Evolutionary conservation across 2,329 filamentous ascomycete species (phyloP), one percentile per base, ranked within the genome.

Genomic region (Alternaria infectoria): DNA sequence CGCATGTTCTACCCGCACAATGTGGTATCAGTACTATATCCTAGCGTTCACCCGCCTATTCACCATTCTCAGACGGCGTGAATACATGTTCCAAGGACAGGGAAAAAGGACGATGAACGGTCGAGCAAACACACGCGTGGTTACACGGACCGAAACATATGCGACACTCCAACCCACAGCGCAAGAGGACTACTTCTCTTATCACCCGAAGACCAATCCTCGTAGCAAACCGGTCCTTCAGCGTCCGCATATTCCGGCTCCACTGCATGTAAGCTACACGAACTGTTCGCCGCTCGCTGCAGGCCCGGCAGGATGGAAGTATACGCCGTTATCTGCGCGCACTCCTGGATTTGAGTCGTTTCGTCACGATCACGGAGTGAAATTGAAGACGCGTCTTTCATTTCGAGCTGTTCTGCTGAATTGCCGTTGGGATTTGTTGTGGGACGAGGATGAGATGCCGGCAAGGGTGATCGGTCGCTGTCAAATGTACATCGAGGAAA

Each of bases 291-390:
- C 46, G 26, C 21, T 57, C 13, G 10, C 59, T 6, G 32, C 43
- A 5, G 62, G 62, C 13, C 59, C 62, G 6, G 30, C 54, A 46
- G 59, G 32, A 11, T 65, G 61, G 47, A 47, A 10, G 13, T 65
- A 65, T 26, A 65, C 55, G 7, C 55, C 28, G 0, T 6, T 50
- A 6, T 51, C 12, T 6, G 13, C 36, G 26, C 59, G 62, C 2
- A 44, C 54, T 5, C 45, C 49, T 15, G 32, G 25, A 2, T 40
- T 58, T 9, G 62, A 65, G 45, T 58, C 54, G 6, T 47, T 62
- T 23, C 40, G 62, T 25, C 25, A 65, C 19, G 50, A 62, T 19
- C 44, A 55, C 30, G 59, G 62, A 2, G 46, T 65, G 3, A 13
- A 36, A 17, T 52, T 43, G 11, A 43, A 26, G 43, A 28, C 15